Percentiles rank a stretch among this genome's conserved stretches.
Evolutionary conservation across 2,329 filamentous ascomycete genomes (phyloP).

Genomic region (Hymenoscyphus scutula): DNA sequence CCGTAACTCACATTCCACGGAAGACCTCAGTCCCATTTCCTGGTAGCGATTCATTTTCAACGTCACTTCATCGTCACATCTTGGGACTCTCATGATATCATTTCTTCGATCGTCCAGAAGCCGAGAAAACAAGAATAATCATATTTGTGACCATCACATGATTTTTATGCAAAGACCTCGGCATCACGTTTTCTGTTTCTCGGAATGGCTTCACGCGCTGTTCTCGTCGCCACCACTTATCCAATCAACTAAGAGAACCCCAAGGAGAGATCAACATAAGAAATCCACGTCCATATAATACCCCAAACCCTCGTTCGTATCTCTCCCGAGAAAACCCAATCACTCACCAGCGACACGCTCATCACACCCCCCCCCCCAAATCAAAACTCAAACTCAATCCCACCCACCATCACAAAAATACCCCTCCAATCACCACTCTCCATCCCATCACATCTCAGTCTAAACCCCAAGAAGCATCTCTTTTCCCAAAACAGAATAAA

Average conservation of each 20-base stretch:
- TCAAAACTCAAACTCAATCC: neutral
- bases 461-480: neutral
- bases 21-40: neutral
- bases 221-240: neutral
- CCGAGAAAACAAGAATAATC: neutral
- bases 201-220: neutral
- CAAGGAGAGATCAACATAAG: neutral
- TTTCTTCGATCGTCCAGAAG: neutral
- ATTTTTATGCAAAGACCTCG: neutral
- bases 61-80: neutral
- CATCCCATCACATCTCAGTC: neutral
- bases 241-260: neutral
- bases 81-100: neutral
- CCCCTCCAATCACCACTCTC: neutral
- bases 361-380: neutral
- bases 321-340: neutral
- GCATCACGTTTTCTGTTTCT: neutral
- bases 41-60: neutral
- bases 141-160: neutral
- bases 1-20: conserved; percentile 2
- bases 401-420: neutral
- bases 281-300: neutral
- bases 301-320: neutral
- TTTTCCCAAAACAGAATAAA: neutral
- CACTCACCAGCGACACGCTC: neutral